These are phyloP conservation scores for Allium sativum DNA, from an alignment of 106 monocot species.

Conservation along the genomic window DNA sequence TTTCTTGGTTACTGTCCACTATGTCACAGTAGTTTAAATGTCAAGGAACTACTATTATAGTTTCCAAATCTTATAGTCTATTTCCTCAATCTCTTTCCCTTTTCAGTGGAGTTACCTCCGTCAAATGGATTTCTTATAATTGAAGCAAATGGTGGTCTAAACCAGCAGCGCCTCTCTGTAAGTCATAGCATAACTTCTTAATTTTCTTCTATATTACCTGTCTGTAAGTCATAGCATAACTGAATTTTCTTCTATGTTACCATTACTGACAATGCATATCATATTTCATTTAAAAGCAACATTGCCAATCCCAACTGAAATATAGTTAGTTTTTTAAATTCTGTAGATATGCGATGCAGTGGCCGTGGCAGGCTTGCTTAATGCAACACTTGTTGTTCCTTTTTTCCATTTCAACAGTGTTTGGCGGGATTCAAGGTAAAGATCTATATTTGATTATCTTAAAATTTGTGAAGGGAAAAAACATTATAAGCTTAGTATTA, in stretches of 20 bases:
- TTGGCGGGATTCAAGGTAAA: conserved; percentile 95
- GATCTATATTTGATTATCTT: not conserved
- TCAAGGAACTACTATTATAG: no score
- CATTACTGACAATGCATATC: not conserved
- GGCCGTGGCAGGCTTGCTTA: conserved; percentile 80
- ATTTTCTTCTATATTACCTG: conserved; percentile 12
- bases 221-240: conserved; percentile 43
- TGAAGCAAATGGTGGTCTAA: conserved; percentile 97
- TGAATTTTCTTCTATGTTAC: not conserved
- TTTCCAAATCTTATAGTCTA: not conserved
- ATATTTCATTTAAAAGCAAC: no score
- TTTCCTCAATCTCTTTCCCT: not conserved
- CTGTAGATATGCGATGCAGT: conserved; percentile 97
- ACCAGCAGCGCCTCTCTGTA: conserved; percentile 96
- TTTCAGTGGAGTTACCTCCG: conserved; percentile 39
- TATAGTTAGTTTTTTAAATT: no score
- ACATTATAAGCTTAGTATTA: not conserved
- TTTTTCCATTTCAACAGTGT: conserved; percentile 92
- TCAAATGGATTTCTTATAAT: conserved; percentile 93
- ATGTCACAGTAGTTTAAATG: no score
- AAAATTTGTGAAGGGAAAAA: no score
- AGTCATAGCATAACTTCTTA: conserved; percentile 7
- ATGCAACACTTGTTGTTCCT: conserved; percentile 92
- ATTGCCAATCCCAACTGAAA: no score
- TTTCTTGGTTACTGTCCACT: not conserved